Evolutionary conservation across 257 asterid species (phyloP).

Genomic region (Solanum chilense): DNA sequence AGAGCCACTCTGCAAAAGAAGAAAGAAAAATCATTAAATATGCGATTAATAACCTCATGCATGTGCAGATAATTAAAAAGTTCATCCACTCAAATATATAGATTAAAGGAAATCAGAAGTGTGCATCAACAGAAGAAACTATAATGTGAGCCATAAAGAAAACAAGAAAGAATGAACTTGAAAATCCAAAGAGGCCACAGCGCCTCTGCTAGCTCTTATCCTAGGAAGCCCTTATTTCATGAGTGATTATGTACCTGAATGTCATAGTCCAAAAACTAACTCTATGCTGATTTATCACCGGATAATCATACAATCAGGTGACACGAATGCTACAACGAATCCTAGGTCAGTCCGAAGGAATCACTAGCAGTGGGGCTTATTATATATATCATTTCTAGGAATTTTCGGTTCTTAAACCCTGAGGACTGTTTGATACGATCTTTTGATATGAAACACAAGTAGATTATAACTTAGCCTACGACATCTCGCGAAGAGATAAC

Average conservation of each 20-base stretch:
- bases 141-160: not conserved
- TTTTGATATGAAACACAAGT: not conserved
- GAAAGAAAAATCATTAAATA: not conserved
- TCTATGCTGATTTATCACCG: not conserved
- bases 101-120: not conserved
- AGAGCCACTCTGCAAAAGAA: constrained; percentile 50
- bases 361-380: not conserved
- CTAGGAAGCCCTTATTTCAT: not conserved
- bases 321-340: not conserved
- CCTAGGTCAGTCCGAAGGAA: not conserved
- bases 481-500: not conserved
- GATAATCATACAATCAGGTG: not conserved
- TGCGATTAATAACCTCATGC: not conserved
- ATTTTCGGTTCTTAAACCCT: not conserved
- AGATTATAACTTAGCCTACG: not conserved
- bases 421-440: not conserved
- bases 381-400: not conserved
- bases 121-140: not conserved
- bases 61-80: not conserved
- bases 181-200: not conserved
- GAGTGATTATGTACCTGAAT: not conserved
- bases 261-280: not conserved
- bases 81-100: not conserved
- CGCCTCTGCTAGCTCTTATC: not conserved
- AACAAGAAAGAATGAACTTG: not conserved